Evolutionary conservation across 208 protist genomes (phyloP).

Genomic region (Crithidia sp.): DNA sequence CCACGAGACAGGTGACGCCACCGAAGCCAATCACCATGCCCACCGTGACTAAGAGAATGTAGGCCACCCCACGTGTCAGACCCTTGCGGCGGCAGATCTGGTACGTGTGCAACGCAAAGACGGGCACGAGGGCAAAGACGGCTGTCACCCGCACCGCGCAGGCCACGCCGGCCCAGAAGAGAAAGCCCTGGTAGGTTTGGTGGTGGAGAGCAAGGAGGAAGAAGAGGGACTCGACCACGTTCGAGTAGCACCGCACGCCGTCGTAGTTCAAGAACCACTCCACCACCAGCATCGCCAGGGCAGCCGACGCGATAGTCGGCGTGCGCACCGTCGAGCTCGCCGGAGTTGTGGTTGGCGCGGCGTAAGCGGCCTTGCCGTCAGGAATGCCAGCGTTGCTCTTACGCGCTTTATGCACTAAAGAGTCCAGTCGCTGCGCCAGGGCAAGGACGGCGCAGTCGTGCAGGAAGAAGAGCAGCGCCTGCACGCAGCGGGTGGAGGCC

Average conservation of each 20-base stretch:
- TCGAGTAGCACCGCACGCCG: conserved; percentile 73
- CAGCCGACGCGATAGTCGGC: conserved; percentile 25
- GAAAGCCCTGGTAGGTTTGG: conserved; percentile 47
- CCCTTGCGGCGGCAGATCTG: conserved; percentile 22
- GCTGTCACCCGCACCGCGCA: conserved; percentile 71
- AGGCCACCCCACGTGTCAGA: conserved; percentile 17
- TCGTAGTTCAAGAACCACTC: conserved; percentile 69
- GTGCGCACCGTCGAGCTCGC: background rate
- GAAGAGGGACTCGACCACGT: conserved; percentile 73
- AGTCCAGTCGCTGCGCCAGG: conserved; percentile 40
- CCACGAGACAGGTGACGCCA: conserved; percentile 33
- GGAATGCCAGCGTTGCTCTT: background rate
- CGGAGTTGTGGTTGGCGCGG: background rate
- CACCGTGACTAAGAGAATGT: conserved; percentile 18
- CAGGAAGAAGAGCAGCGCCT: conserved; percentile 44
- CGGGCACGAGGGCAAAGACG: conserved; percentile 52
- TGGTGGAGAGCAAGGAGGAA: conserved; percentile 60
- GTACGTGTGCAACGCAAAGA: conserved; percentile 47
- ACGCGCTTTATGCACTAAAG: conserved; percentile 1
- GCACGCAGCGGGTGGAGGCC: conserved; percentile 46
- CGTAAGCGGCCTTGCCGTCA: background rate
- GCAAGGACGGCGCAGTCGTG: conserved; percentile 50
- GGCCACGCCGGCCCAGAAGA: conserved; percentile 62
- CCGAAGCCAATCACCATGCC: conserved; percentile 34
- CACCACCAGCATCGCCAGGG: conserved; percentile 33